Conservation (phyloP, 495 filamentous ascomycete genomes). For the Rhypophila decipiens region DNA sequence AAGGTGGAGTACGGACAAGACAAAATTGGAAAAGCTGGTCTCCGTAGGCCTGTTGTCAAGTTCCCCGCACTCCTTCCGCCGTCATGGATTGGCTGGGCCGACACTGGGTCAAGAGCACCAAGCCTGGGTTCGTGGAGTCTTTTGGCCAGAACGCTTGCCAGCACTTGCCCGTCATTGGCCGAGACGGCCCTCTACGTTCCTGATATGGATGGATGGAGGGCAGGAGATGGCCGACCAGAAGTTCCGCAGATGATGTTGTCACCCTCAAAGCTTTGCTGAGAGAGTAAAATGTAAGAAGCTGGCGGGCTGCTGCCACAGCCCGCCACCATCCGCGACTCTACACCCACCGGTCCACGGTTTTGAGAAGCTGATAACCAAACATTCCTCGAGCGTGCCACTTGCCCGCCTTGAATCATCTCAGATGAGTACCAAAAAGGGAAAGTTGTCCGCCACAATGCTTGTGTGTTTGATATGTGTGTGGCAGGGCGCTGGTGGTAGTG, state of each 20-base stretch:
- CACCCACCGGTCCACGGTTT: too few relatives aligned
- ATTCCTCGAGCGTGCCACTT: not conserved
- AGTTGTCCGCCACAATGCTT: too few relatives aligned
- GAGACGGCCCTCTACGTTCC: not conserved
- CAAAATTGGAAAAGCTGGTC: not conserved
- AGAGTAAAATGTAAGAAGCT: too few relatives aligned
- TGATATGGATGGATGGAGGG: too few relatives aligned
- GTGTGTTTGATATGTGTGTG: too few relatives aligned
- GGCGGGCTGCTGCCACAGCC: too few relatives aligned
- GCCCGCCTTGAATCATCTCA: not conserved
- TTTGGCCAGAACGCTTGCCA: not conserved
- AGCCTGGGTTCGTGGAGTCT: not conserved
- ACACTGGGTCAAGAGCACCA: not conserved
- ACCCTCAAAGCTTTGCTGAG: too few relatives aligned
- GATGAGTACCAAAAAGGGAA: too few relatives aligned
- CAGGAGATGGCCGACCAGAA: too few relatives aligned
- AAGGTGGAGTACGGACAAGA: not conserved
- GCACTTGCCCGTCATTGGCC: not conserved
- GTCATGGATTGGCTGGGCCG: not conserved
- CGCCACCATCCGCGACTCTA: too few relatives aligned
- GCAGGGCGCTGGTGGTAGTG: not conserved
- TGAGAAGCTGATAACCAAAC: too few relatives aligned
- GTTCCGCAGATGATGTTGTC: too few relatives aligned
- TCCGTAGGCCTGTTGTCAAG: not conserved
- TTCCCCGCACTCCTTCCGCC: not conserved